Conservation (phyloP, 2,329 filamentous ascomycete genomes). For the Alternaria arborescens region DNA sequence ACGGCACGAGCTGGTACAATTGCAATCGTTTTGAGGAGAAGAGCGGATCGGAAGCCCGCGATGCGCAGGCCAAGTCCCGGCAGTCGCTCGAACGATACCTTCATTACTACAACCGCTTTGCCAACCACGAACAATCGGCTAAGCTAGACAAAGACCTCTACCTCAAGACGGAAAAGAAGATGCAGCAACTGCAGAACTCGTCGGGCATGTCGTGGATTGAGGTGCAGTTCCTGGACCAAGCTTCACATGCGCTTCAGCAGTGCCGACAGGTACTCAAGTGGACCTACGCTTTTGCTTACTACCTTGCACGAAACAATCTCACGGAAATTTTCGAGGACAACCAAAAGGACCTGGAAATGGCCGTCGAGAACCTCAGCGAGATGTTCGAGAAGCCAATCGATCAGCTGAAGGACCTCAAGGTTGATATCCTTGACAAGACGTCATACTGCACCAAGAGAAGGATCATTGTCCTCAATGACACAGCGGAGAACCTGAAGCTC, state of each 20-base stretch:
- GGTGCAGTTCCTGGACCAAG: constrained; percentile 93
- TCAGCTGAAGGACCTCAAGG: constrained; percentile 85
- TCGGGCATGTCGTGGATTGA: constrained; percentile 99
- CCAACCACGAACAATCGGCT: constrained; percentile 97
- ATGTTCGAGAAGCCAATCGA: constrained; percentile 99
- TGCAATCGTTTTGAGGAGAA: constrained; percentile 98
- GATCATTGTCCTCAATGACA: constrained; percentile 88
- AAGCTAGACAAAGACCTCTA: constrained; percentile 97
- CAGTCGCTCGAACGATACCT: constrained; percentile 94
- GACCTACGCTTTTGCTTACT: constrained; percentile 99
- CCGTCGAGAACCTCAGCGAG: constrained; percentile 94
- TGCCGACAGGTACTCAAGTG: constrained; percentile 99
- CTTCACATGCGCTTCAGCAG: constrained; percentile 90
- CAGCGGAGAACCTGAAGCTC: constrained; percentile 88
- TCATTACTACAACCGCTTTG: constrained; percentile 98
- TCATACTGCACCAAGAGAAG: constrained; percentile 94
- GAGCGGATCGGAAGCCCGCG: constrained; percentile 86
- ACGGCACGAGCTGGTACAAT: constrained; percentile 99
- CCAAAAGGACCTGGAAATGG: constrained; percentile 96
- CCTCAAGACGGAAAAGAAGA: constrained; percentile 97
- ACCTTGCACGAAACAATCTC: constrained; percentile 92
- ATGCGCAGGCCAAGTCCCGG: constrained; percentile 89
- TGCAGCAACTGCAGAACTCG: constrained; percentile 91
- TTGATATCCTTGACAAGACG: constrained; percentile 98
- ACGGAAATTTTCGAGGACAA: constrained; percentile 99